Evolutionary conservation across 768 basidiomycete genomes (phyloP), one percentile per base, ranked within the genome.

Genomic region (Pleurotus citrinopileatus): DNA sequence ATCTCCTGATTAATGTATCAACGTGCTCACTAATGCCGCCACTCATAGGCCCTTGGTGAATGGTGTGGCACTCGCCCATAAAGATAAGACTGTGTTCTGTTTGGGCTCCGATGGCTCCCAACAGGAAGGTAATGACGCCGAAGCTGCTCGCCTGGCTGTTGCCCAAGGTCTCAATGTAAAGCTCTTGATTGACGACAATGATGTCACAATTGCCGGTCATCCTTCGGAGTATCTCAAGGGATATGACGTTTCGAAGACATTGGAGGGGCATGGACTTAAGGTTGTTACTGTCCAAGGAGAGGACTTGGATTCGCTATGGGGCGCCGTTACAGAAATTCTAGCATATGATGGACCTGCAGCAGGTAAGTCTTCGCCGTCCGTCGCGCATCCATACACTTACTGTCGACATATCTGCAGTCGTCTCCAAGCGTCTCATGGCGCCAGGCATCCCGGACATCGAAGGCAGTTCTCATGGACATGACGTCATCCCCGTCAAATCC

Each of bases 161-260:
- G 91, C 92, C 2, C 85, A 93, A 65, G 69, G 75, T 38, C 74
- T 94, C 60, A 91, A 93, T 65, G 81, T 94, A 68, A 94, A 94
- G 70, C 74, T 94, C 53, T 69, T 94, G 66, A 86, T 94, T 58
- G 92, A 94, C 60, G 90, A 93, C 70, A 94, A 94, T 70, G 86
- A 94, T 65, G 91, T 94, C 59, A 94, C 91, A 6, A 94, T 94
- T 56, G 84, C 91, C n/a, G 92, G 92, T 0, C 91, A 94, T 63
- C 92, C 92, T 3, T 92, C 90, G 12, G 69, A 92, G 45, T 94
- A 94, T 65, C 81, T 93, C 61, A 84, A 84, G 64, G 91, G 91
- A 20, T 94, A 83, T 70, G 77, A 84, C 48, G 63, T 93, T 28
- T 63, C 69, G 20, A 82, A 84, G 73, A 93, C 91, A 0, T 79